Base-by-base conservation (phyloP, 306 rosid genomes). In the Medicago lupulina region DNA sequence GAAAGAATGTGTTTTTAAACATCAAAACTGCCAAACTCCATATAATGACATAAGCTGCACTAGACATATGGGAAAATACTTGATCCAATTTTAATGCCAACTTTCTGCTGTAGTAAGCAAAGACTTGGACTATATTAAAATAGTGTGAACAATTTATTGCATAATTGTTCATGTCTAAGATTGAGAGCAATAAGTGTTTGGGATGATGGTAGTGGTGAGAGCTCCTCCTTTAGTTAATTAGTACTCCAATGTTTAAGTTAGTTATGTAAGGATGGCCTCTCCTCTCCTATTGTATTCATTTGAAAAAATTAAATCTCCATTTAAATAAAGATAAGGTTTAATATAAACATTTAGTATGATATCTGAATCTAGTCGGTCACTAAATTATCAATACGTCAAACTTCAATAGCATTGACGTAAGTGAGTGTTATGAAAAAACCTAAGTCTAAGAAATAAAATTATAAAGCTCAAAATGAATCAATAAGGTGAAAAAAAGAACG, bases 1-100 rank as follows among this genome's bases (percentile, higher is more conserved):
- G 36, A 31, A 31, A 31, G 36, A 50, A n/a, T 66, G 40, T 66
- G 15, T 46, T 74, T 16, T n/a, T 17, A 79, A 74, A 21, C 71
- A 79, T 55, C 54, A 53, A 71, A 18, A 13, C 21, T 25, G 17
- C 71, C 38, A 21, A 70, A 73, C 23, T 61, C 15, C 38, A 43
- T 60, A 60, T 38, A 51, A 25, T 19, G 40, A 54, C 54, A 67
- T 69, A 14, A 69, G 41, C 41, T 71, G 23, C 17, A 53, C 54
- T 38, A 36, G 17, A 61, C 38, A 55, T 55, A 18, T 54, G 28
- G 61, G 19, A 9, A 55, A 54, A 40, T 9, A 63, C 53, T 44
- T 36, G 15, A 66, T 36, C 61, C 62, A 62, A 28, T 55, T 72
- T 58, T 59, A 7, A n/a, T 73, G 64, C 41, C 81, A 44, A 77